phyloP scores from a whole-genome alignment of 495 filamentous ascomycete genomes.

The Amphirosellinia nigrospora region DNA sequence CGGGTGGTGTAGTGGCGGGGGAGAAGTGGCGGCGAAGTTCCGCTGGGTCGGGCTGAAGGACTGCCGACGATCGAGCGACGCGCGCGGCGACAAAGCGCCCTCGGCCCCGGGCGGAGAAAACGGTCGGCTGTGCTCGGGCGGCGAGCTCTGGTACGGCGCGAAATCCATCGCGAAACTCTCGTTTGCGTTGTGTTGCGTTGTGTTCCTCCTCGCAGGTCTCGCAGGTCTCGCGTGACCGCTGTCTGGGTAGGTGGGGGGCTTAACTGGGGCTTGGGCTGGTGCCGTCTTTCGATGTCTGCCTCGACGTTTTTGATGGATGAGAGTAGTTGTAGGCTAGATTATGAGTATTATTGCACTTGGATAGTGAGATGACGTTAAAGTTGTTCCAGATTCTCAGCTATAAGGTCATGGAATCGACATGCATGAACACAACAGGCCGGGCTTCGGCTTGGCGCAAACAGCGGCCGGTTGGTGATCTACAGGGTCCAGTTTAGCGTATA shows the following conservation, averaged over 20 bases:
- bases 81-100: slow-evolving; percentile 34
- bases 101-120: slow-evolving; percentile 68
- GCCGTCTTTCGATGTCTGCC: background rate
- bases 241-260: background rate
- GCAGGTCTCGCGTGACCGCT: background rate
- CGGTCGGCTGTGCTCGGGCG: slow-evolving; percentile 75
- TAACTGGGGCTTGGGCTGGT: background rate
- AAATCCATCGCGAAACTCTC: slow-evolving; percentile 72
- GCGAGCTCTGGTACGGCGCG: slow-evolving; percentile 90
- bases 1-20: slow-evolving; percentile 57
- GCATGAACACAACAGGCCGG: background rate
- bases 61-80: slow-evolving; percentile 14
- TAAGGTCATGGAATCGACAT: background rate
- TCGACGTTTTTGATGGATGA: background rate
- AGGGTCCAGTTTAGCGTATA: slow-evolving; percentile 24
- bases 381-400: background rate
- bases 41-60: slow-evolving; percentile 30
- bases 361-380: background rate
- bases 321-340: background rate
- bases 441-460: slow-evolving; percentile 4
- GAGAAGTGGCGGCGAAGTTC: slow-evolving; percentile 44
- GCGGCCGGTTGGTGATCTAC: slow-evolving; percentile 12
- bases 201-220: background rate
- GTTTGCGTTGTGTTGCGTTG: background rate
- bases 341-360: background rate